These are phyloP conservation scores for Calcarisporium arbuscula DNA, from an alignment of 2,329 filamentous ascomycete genomes.

Conservation along the genomic window DNA sequence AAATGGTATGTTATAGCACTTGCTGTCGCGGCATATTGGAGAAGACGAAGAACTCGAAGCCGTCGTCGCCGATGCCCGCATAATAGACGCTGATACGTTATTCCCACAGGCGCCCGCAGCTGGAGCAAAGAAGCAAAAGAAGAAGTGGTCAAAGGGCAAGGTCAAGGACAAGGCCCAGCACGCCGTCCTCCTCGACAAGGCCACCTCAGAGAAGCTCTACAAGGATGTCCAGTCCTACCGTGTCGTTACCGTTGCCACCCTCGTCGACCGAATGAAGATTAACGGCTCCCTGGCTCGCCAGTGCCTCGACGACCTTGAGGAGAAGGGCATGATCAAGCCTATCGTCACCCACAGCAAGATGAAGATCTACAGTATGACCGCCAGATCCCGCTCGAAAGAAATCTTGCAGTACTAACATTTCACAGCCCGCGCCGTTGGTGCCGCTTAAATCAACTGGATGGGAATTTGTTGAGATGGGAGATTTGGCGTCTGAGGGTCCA, in stretches of 20 bases:
- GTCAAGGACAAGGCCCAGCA: conserved; percentile 99
- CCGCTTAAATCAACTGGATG: conserved; percentile 34
- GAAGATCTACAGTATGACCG: conserved; percentile 83
- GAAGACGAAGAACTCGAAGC: no score
- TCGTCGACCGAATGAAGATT: conserved; percentile 99
- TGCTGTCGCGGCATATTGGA: no score
- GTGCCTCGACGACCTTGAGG: conserved; percentile 89
- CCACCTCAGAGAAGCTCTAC: conserved; percentile 95
- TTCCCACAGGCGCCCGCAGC: conserved; percentile 34
- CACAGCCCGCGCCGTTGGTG: conserved; percentile 55
- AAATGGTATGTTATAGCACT: conserved; percentile 33
- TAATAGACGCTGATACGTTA: conserved; percentile 14
- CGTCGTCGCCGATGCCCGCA: conserved; percentile 1
- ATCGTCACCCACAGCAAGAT: conserved; percentile 94
- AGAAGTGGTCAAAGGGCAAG: conserved; percentile 51
- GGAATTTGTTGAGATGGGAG: conserved; percentile 26
- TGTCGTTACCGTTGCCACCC: conserved; percentile 95
- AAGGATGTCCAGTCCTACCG: conserved; percentile 99
- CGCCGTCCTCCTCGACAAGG: conserved; percentile 98
- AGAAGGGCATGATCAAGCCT: conserved; percentile 98
- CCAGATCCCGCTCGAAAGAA: conserved; percentile 4
- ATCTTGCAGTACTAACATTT: conserved; percentile 21
- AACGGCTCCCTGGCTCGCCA: conserved; percentile 93
- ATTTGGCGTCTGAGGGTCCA: conserved; percentile 31
- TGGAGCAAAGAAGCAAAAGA: conserved; percentile 46